Evolutionary conservation across 108 stramenopile genomes (phyloP).

Genomic region (Seminavis robusta): DNA sequence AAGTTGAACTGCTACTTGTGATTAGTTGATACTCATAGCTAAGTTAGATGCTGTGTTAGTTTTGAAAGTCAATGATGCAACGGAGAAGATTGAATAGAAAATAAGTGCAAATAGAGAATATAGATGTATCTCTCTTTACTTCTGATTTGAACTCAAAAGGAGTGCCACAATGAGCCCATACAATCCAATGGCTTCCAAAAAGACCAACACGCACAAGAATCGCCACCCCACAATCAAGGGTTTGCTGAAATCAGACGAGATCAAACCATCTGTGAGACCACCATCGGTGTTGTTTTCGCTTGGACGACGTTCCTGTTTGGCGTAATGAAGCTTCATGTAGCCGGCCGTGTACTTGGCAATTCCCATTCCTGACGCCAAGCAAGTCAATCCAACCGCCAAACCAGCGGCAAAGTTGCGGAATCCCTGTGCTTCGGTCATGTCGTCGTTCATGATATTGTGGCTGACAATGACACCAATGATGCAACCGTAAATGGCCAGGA

Average conservation of each 20-base stretch:
- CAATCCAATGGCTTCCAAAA: slow-evolving; percentile 59
- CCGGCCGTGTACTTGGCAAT: too few relatives aligned
- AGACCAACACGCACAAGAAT: slow-evolving; percentile 33
- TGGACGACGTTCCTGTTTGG: background rate
- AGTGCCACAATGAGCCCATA: slow-evolving; percentile 66
- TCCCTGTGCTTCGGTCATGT: slow-evolving; percentile 25
- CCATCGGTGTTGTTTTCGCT: background rate
- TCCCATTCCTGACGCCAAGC: slow-evolving; percentile 43
- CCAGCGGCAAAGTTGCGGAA: slow-evolving; percentile 48
- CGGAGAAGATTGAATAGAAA: too few relatives aligned
- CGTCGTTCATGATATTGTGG: slow-evolving; percentile 12
- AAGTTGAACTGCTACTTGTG: too few relatives aligned
- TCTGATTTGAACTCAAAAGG: too few relatives aligned
- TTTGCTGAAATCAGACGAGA: background rate
- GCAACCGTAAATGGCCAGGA: slow-evolving; percentile 59
- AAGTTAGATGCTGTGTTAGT: too few relatives aligned
- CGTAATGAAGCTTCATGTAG: slow-evolving; percentile 35
- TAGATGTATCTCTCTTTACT: too few relatives aligned
- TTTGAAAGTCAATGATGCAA: too few relatives aligned
- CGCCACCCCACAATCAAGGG: too few relatives aligned
- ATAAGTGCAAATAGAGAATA: too few relatives aligned
- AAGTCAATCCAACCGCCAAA: slow-evolving; percentile 50
- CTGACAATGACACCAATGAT: slow-evolving; percentile 42
- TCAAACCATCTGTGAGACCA: background rate
- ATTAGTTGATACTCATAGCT: too few relatives aligned